Evolutionary conservation across 805 yeast genomes (phyloP), one percentile per base, ranked within the genome.

Genomic region (Saturnispora dispora): DNA sequence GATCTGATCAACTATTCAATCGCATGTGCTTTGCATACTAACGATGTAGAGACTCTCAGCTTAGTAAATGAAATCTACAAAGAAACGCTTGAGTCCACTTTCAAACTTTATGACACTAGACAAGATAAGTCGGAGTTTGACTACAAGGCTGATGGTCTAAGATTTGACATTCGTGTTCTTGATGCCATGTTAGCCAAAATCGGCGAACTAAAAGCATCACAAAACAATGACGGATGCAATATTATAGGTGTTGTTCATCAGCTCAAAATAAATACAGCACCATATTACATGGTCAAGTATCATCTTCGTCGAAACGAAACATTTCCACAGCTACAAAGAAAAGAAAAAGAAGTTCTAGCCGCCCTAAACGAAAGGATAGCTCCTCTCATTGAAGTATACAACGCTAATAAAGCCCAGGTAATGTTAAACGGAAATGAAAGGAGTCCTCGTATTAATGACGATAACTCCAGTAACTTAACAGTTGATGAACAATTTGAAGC

Each of bases 401-500:
- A 40, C 13, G 44, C 44, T 2, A 23, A 11, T 5, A 17, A 37
- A 18, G 15, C 9, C 13, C 22, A 18, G 22, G 13, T 4, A 10
- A 17, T 20, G 13, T 6, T 7, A 7, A 37, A 37, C 5, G 3
- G 20, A 5, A 10, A 17, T 7, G 11, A 18, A 18, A 11, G 5
- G 4, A 17, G 23, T 2, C 13, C 23, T 11, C 11, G 15, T 17
- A 4, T 3, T 17, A n/a, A n/a, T 18, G 4, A 37, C 13, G 23
- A 48, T 42, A 41, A 25, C 35, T 6, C 33, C 25, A 18, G 13
- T 20, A 37, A 7, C 23, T 11, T 37, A 37, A 18, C 41, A 3
- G 22, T 37, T 10, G 51, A 48, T 32, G 51, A 48, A 41, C 41
- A 43, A 3, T 36, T 48, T 33, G 51, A 48, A 25, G 15, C 37